Percentiles rank a stretch among this genome's conserved stretches.
These are phyloP conservation scores for Phellopilus nigrolimitatus DNA, from an alignment of 1,284 basidiomycete species.

Conservation along the genomic window DNA sequence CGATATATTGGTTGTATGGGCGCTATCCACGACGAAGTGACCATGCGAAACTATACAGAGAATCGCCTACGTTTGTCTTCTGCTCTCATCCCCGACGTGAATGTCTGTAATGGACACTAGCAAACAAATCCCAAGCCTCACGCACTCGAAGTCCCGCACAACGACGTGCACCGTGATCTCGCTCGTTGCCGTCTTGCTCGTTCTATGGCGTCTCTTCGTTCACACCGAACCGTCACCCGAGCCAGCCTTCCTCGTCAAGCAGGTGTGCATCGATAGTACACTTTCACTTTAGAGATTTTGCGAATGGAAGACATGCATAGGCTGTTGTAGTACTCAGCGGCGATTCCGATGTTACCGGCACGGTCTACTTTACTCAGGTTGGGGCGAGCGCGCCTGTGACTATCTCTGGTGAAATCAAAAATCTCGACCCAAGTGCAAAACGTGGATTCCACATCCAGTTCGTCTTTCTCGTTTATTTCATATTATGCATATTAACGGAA, in stretches of 20 bases:
- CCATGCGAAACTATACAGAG: no score
- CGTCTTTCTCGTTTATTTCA: slow-evolving; percentile 7
- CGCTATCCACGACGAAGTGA: neutral
- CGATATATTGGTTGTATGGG: neutral
- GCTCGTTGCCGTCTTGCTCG: neutral
- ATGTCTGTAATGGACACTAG: neutral
- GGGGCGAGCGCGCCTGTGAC: slow-evolving; percentile 49
- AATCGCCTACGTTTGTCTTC: no score
- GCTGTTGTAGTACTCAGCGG: slow-evolving; percentile 67
- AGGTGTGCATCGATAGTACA: neutral
- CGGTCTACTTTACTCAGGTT: slow-evolving; percentile 61
- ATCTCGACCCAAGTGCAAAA: slow-evolving; percentile 53
- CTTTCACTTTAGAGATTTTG: neutral
- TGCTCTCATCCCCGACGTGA: no score
- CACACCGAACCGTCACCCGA: slow-evolving; percentile 1
- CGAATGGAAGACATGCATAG: slow-evolving; percentile 30
- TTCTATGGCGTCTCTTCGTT: slow-evolving; percentile 12
- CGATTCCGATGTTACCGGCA: slow-evolving; percentile 55
- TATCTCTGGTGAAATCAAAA: slow-evolving; percentile 57
- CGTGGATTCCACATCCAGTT: slow-evolving; percentile 81
- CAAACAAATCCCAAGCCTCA: neutral
- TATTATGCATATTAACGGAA: neutral
- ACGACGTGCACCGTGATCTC: slow-evolving; percentile 9
- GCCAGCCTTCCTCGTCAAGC: slow-evolving; percentile 4
- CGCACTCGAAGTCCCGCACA: slow-evolving; percentile 8